Percentiles rank a stretch among this genome's conserved stretches.
phyloP scores from a whole-genome alignment of 1,284 basidiomycete species.

The Filobasidium uniguttulatum region DNA sequence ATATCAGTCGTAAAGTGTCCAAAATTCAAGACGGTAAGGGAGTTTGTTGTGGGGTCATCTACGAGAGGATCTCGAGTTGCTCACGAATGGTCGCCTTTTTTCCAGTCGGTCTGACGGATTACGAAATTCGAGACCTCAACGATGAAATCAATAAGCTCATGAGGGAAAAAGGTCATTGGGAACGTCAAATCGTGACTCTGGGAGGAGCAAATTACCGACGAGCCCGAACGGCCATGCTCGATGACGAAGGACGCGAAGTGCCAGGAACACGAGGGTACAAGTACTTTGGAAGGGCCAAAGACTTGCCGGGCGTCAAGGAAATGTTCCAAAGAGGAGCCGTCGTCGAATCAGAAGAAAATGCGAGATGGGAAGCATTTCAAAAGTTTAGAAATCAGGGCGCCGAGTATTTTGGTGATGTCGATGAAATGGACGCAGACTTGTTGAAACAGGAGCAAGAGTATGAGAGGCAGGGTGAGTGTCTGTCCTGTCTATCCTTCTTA shows the following conservation, averaged over 20 bases:
- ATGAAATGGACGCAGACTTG: conserved; percentile 62
- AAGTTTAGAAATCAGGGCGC: conserved; percentile 80
- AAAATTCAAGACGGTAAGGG: conserved; percentile 89
- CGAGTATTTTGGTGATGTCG: conserved; percentile 80
- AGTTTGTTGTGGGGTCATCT: neutral
- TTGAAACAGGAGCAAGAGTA: conserved; percentile 55
- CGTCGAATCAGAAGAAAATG: conserved; percentile 70
- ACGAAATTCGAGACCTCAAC: conserved; percentile 89
- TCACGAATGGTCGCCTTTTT: conserved; percentile 4
- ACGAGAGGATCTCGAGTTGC: conserved; percentile 1
- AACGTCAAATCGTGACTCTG: conserved; percentile 86
- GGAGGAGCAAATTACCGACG: conserved; percentile 94
- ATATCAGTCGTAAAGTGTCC: conserved; percentile 89
- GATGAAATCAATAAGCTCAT: conserved; percentile 96
- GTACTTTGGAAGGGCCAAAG: conserved; percentile 97
- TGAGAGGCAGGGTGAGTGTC: conserved; percentile 58
- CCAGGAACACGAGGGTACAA: conserved; percentile 98
- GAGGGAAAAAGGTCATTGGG: conserved; percentile 93
- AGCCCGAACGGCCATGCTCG: conserved; percentile 68
- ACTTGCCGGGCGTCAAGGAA: conserved; percentile 88
- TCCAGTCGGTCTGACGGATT: conserved; percentile 78
- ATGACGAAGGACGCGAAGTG: conserved; percentile 88
- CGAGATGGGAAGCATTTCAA: conserved; percentile 58
- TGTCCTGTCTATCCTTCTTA: no score
- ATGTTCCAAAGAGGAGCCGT: conserved; percentile 66